Conservation (phyloP, 2,329 filamentous ascomycete genomes). For the Thelonectria discophora region DNA sequence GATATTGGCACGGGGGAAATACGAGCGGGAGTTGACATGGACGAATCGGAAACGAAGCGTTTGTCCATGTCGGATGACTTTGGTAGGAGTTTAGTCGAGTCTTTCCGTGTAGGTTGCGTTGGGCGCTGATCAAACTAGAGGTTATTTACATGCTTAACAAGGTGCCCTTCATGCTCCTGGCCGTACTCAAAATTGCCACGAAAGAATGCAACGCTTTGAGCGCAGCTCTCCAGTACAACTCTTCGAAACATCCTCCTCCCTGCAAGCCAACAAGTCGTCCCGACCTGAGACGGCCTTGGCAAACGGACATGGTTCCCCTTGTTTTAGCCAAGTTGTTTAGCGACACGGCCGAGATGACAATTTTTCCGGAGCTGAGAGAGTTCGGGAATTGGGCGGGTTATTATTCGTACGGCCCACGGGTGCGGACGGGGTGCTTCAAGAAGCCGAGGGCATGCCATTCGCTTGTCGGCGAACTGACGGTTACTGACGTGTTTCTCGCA, state of each 20-base stretch:
- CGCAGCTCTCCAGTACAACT: no score
- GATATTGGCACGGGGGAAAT: slow-evolving; percentile 1
- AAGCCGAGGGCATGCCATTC: not conserved
- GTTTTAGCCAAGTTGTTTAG: not conserved
- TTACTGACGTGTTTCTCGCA: not conserved
- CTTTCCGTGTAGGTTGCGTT: not conserved
- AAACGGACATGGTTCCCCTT: not conserved
- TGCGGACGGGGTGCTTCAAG: not conserved
- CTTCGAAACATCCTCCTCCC: not conserved
- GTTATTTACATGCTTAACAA: slow-evolving; percentile 3
- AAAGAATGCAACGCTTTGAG: no score
- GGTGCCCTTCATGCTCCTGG: not conserved
- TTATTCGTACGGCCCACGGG: no score
- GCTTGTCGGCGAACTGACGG: not conserved
- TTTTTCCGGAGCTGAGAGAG: not conserved
- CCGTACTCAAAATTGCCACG: not conserved
- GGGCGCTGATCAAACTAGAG: not conserved
- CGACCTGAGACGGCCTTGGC: slow-evolving; percentile 3
- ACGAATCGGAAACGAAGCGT: no score
- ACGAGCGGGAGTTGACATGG: not conserved
- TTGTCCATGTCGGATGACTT: no score
- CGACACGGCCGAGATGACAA: not conserved
- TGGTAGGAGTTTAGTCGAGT: not conserved
- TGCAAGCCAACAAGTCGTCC: not conserved
- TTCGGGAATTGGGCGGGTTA: not conserved